Percentiles rank a stretch among this genome's conserved stretches.
These are phyloP conservation scores for Fusarium sp. DNA, from an alignment of 2,329 filamentous ascomycete species.

Conservation along the genomic window DNA sequence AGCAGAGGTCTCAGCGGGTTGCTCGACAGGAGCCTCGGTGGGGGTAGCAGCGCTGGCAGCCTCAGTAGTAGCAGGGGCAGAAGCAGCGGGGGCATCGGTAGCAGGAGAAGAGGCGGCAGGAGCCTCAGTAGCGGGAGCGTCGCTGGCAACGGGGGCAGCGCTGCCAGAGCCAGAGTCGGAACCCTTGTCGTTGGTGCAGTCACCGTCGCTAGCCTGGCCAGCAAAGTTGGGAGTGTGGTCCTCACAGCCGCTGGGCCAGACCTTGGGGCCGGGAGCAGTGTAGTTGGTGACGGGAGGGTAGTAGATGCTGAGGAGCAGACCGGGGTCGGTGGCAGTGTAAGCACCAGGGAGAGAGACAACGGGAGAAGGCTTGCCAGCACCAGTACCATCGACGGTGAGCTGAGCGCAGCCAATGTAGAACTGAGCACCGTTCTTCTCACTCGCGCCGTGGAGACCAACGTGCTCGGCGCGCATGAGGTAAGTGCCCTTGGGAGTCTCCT, in stretches of 20 bases:
- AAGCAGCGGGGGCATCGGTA: conserved; percentile 12
- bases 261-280: conserved; percentile 45
- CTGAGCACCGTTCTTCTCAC: conserved; percentile 47
- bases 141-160: conserved; percentile 17
- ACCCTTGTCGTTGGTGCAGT: conserved; percentile 47
- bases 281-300: conserved; percentile 48
- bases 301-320: conserved; percentile 49
- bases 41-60: conserved; percentile 9
- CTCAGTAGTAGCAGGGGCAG: conserved; percentile 23
- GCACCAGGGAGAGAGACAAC: conserved; percentile 47
- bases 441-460: conserved; percentile 47
- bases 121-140: conserved; percentile 7
- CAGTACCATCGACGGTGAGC: conserved; percentile 46
- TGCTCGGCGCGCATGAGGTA: conserved; percentile 52
- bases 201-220: conserved; percentile 47
- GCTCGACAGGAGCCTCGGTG: conserved; percentile 4
- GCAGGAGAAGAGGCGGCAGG: background rate
- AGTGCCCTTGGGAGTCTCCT: conserved; percentile 43
- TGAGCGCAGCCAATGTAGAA: conserved; percentile 52
- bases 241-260: conserved; percentile 49
- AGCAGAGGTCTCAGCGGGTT: conserved; percentile 4
- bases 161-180: conserved; percentile 8
- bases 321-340: conserved; percentile 47
- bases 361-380: conserved; percentile 41
- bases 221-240: conserved; percentile 51